These are phyloP conservation scores for Rosa chinensis DNA, from an alignment of 306 rosid species.

Conservation along the genomic window DNA sequence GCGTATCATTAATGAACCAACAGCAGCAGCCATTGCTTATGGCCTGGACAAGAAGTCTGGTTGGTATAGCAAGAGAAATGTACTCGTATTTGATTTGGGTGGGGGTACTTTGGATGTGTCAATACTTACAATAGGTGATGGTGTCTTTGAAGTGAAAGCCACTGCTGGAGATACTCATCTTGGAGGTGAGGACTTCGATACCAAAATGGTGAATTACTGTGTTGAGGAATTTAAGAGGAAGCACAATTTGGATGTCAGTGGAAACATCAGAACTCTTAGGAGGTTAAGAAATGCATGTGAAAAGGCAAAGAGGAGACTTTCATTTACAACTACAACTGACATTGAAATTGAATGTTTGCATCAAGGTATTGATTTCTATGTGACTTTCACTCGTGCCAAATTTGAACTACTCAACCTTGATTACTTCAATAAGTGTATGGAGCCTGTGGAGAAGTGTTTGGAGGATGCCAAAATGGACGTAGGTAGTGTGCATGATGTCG, in stretches of 20 bases:
- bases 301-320: not conserved
- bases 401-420: not conserved
- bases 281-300: not conserved
- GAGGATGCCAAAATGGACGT: not conserved
- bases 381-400: not conserved
- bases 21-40: not conserved
- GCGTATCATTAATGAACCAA: not conserved
- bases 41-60: not conserved
- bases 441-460: not conserved
- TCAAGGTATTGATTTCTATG: not conserved
- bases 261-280: not conserved
- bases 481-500: not conserved
- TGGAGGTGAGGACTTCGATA: not conserved
- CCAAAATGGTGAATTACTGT: not conserved
- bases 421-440: not conserved
- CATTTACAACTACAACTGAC: not conserved
- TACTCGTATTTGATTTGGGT: not conserved
- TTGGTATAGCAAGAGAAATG: not conserved
- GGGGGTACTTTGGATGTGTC: not conserved
- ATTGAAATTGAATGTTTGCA: not conserved
- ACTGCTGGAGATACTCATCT: not conserved
- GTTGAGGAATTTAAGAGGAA: not conserved
- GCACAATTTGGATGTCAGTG: not conserved
- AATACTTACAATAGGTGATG: not conserved
- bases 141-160: not conserved